phyloP scores from a whole-genome alignment of 768 basidiomycete genomes.

The Tricholoma terreum region DNA sequence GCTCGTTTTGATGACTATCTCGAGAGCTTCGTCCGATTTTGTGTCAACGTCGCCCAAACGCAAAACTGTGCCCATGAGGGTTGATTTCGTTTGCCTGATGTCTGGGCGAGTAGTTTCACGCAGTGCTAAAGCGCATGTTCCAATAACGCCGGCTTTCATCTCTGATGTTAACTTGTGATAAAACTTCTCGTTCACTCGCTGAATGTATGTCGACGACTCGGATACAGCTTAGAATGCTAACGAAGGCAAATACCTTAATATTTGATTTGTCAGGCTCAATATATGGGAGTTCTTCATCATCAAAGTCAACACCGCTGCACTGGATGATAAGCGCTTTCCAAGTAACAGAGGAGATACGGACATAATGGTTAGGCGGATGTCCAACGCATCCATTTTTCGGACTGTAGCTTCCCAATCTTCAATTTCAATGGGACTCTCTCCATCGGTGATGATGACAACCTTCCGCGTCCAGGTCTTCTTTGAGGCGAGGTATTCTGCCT shows the following conservation, averaged over 20 bases:
- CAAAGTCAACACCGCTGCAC: conserved; percentile 87
- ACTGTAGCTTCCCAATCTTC: conserved; percentile 75
- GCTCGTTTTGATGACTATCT: conserved; percentile 68
- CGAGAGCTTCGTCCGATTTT: conserved; percentile 67
- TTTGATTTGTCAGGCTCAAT: conserved; percentile 64
- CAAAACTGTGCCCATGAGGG: conserved; percentile 59
- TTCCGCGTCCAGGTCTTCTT: conserved; percentile 88
- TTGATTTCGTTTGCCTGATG: conserved; percentile 64
- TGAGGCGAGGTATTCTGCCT: conserved; percentile 58
- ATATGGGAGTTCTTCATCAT: conserved; percentile 63
- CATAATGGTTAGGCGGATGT: conserved; percentile 69
- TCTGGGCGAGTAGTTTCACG: conserved; percentile 60
- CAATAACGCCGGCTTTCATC: conserved; percentile 51
- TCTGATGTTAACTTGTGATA: conserved; percentile 45
- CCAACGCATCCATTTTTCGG: conserved; percentile 57
- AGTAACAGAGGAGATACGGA: conserved; percentile 30
- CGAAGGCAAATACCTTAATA: conserved; percentile 58
- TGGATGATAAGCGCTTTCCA: conserved; percentile 1
- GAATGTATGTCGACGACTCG: conserved; percentile 5
- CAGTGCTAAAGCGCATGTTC: conserved; percentile 65
- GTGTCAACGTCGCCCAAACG: conserved; percentile 75
- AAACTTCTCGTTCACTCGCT: conserved; percentile 78
- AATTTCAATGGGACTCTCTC: conserved; percentile 66
- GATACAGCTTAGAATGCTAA: not conserved
- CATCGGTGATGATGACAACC: conserved; percentile 83